Percentiles rank a stretch among this genome's conserved stretches.
phyloP scores from a whole-genome alignment of 495 filamentous ascomycete genomes.

The Apodospora peruviana region DNA sequence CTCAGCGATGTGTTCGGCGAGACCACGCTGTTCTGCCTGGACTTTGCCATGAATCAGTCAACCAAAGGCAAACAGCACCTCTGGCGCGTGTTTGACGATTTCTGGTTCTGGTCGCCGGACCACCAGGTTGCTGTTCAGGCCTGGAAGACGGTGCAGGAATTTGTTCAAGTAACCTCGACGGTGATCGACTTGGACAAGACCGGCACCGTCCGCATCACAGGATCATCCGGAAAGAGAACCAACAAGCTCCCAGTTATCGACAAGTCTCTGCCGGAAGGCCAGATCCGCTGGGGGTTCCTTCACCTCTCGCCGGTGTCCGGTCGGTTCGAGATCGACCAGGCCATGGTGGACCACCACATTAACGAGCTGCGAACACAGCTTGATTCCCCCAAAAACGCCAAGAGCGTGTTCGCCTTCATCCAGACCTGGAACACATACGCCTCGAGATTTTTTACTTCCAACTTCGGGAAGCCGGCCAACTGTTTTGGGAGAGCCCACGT shows the following conservation, averaged over 20 bases:
- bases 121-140: neutral
- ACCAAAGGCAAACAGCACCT: conserved; percentile 46
- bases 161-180: neutral
- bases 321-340: conserved; percentile 56
- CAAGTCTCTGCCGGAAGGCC: conserved; percentile 44
- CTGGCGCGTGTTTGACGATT: conserved; percentile 63
- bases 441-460: conserved; percentile 57
- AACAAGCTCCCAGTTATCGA: conserved; percentile 6
- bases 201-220: conserved; percentile 43
- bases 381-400: conserved; percentile 24
- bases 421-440: conserved; percentile 63
- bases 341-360: conserved; percentile 56
- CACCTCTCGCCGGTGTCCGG: conserved; percentile 49
- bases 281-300: conserved; percentile 61
- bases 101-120: conserved; percentile 42
- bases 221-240: conserved; percentile 11
- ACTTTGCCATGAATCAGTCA: conserved; percentile 58
- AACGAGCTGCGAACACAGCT: conserved; percentile 55
- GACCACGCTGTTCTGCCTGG: conserved; percentile 60
- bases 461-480: conserved; percentile 58
- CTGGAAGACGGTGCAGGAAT: neutral
- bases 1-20: conserved; percentile 57
- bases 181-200: conserved; percentile 54
- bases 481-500: conserved; percentile 60
- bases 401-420: conserved; percentile 56